Conservation (phyloP, 176 grass and related monocot species). For the Lolium rigidum region DNA sequence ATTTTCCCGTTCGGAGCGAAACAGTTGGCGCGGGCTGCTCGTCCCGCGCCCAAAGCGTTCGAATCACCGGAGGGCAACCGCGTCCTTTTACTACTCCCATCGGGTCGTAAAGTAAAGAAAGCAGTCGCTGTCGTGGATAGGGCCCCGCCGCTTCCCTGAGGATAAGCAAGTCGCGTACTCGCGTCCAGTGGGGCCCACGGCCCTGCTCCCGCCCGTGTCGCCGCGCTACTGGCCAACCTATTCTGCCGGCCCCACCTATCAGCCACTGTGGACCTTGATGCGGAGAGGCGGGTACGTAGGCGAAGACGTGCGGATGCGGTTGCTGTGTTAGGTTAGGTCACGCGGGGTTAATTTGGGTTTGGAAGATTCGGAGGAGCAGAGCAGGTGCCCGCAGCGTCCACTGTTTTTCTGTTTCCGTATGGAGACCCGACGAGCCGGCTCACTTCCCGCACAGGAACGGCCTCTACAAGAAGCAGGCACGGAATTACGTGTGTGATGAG, state of each 20-base stretch:
- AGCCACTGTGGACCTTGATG: too few species aligned
- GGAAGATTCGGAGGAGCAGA: conserved; percentile 43
- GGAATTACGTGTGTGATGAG: background rate
- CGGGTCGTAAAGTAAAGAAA: background rate
- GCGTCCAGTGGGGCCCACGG: background rate
- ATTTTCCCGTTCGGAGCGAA: background rate
- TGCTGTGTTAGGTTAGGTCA: conserved; percentile 31
- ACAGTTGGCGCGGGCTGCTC: background rate
- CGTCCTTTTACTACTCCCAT: background rate
- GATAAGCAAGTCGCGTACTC: background rate
- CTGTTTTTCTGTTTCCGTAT: background rate
- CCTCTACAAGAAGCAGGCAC: background rate
- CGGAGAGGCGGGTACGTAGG: background rate
- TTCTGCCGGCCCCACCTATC: too few species aligned
- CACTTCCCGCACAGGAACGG: background rate
- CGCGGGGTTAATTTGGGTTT: too few species aligned
- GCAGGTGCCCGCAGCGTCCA: background rate
- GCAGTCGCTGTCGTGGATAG: background rate
- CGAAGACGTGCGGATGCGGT: background rate
- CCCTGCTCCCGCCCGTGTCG: background rate
- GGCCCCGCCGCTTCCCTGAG: background rate
- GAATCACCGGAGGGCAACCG: background rate
- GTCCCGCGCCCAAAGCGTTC: conserved; percentile 26
- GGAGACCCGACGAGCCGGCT: background rate
- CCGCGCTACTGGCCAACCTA: background rate